phyloP scores from a whole-genome alignment of 768 basidiomycete genomes.

The Amyloporia xantha region DNA sequence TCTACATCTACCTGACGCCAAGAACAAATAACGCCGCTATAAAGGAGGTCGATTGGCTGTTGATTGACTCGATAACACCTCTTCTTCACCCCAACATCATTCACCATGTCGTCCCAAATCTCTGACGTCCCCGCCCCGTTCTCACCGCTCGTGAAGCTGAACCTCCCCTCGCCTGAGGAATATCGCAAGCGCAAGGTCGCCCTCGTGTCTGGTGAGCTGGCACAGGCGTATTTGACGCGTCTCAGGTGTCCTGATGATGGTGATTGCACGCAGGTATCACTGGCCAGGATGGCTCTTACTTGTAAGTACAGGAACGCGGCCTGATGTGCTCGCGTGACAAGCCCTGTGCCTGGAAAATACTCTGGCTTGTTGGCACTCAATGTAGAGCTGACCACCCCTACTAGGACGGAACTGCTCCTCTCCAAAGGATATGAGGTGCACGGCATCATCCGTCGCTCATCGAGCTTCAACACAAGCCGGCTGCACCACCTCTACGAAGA shows the following conservation, averaged over 20 bases:
- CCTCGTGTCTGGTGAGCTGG: slow-evolving; percentile 71
- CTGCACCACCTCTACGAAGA: slow-evolving; percentile 91
- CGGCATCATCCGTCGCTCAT: slow-evolving; percentile 94
- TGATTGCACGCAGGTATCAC: slow-evolving; percentile 64
- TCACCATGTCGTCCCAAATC: slow-evolving; percentile 33
- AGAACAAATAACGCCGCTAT: neutral
- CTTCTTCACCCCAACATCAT: neutral
- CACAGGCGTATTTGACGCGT: slow-evolving; percentile 2
- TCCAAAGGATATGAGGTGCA: slow-evolving; percentile 90
- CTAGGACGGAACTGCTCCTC: slow-evolving; percentile 76
- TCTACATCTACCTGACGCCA: neutral
- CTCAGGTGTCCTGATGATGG: slow-evolving; percentile 7
- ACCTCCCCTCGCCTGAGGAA: slow-evolving; percentile 69
- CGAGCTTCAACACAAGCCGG: slow-evolving; percentile 96
- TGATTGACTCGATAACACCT: neutral
- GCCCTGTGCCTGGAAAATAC: neutral
- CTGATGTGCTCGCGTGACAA: neutral
- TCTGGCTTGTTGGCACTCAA: neutral
- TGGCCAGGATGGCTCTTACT: slow-evolving; percentile 93
- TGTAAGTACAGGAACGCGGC: slow-evolving; percentile 43
- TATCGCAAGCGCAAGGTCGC: slow-evolving; percentile 91
- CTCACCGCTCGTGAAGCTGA: slow-evolving; percentile 40
- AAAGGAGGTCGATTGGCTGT: neutral
- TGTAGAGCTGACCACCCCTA: neutral
- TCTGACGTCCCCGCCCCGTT: slow-evolving; percentile 24